Percentiles rank a stretch among this genome's conserved stretches.
Conservation (phyloP, 805 yeast species). For the Candida rishiriensis region DNA sequence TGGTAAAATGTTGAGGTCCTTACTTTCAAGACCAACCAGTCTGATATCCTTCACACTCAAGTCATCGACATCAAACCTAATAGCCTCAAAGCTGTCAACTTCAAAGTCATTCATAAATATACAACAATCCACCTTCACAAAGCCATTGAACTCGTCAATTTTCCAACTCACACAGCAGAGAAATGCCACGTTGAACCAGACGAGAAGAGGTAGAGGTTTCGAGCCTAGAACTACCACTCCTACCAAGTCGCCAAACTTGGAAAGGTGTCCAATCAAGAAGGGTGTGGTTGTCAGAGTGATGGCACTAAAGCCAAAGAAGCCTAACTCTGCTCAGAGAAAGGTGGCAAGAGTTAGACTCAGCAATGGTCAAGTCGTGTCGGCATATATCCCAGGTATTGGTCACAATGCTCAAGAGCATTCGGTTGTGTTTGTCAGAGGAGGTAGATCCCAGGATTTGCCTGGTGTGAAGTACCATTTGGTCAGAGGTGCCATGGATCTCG, state of each 20-base stretch:
- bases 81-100: slow-evolving; percentile 10
- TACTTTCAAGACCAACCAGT: slow-evolving; percentile 5
- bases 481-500: slow-evolving; percentile 89
- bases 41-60: slow-evolving; percentile 5
- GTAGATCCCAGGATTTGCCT: slow-evolving; percentile 95
- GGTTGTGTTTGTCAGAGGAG: slow-evolving; percentile 95
- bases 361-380: slow-evolving; percentile 83
- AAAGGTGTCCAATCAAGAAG: slow-evolving; percentile 77
- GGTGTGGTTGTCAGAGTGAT: slow-evolving; percentile 93
- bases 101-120: slow-evolving; percentile 13
- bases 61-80: slow-evolving; percentile 11
- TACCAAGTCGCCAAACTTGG: slow-evolving; percentile 76
- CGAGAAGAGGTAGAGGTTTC: slow-evolving; percentile 58
- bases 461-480: slow-evolving; percentile 95
- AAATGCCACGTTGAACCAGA: slow-evolving; percentile 73
- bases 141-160: slow-evolving; percentile 8
- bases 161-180: slow-evolving; percentile 35
- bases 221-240: slow-evolving; percentile 33
- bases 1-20: slow-evolving; percentile 11
- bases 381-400: slow-evolving; percentile 97
- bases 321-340: slow-evolving; percentile 96
- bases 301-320: slow-evolving; percentile 96
- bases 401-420: slow-evolving; percentile 98
- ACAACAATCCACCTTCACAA: slow-evolving; percentile 3
- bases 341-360: slow-evolving; percentile 92